A percentile compares a stretch with the other conserved stretches of the same genome.
Evolutionary conservation across 1,139 yeast species (phyloP).

Genomic region (Candida sojae): DNA sequence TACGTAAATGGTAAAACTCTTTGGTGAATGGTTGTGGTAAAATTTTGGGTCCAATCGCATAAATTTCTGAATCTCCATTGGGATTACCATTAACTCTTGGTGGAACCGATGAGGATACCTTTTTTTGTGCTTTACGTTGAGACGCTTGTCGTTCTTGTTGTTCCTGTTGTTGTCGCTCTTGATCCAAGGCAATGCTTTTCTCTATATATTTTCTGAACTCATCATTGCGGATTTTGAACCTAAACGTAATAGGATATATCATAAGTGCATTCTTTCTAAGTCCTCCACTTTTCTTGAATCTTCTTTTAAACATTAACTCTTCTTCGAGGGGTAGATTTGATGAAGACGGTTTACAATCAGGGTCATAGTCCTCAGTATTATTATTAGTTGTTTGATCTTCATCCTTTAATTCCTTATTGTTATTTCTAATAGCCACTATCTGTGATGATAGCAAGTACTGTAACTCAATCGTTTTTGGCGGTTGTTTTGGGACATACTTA

Average conservation of each 20-base stretch:
- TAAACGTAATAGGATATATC: conserved; percentile 4
- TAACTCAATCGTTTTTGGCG: too few relatives aligned
- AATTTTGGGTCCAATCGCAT: conserved; percentile 14
- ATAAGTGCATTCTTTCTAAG: conserved; percentile 1
- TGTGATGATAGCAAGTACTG: too few relatives aligned
- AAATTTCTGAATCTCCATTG: conserved; percentile 10
- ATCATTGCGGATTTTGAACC: conserved; percentile 1
- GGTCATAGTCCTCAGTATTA: too few relatives aligned
- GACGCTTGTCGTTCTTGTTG: background rate
- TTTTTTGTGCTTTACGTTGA: background rate
- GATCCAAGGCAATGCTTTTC: background rate
- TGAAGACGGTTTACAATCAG: background rate
- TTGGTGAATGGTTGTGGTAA: conserved; percentile 16
- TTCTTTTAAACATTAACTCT: background rate
- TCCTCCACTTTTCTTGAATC: conserved; percentile 1
- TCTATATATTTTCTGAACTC: background rate
- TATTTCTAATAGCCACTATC: too few relatives aligned
- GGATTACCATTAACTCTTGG: background rate
- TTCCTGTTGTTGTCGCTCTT: background rate
- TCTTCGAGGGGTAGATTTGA: background rate
- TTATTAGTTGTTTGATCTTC: too few relatives aligned
- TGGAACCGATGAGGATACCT: background rate
- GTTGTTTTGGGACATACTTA: background rate
- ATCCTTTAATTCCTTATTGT: too few relatives aligned
- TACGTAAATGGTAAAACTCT: conserved; percentile 12